Percentiles rank a stretch among this genome's conserved stretches.
Conservation (phyloP, 202 grass and related monocot species). For the Cymbopogon flexuosus region DNA sequence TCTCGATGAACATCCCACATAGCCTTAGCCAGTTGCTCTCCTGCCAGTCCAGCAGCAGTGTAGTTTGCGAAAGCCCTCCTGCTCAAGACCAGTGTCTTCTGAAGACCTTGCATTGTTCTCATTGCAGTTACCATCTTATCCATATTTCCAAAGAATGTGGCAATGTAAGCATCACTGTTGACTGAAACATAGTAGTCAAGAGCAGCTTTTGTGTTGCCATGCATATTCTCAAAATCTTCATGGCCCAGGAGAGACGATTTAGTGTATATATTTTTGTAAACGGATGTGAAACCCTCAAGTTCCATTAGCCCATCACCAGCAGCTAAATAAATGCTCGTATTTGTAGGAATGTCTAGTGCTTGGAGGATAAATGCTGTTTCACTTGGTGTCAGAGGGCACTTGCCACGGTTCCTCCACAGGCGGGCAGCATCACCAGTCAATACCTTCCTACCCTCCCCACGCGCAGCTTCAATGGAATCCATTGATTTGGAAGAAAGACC, state of each 20-base stretch:
- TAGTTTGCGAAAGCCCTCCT: conserved; percentile 74
- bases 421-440: conserved; percentile 58
- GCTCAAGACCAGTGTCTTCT: conserved; percentile 79
- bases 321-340: conserved; percentile 75
- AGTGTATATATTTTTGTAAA: conserved; percentile 71
- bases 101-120: conserved; percentile 64
- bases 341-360: conserved; percentile 62
- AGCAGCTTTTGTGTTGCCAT: conserved; percentile 90
- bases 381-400: conserved; percentile 80
- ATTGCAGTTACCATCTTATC: conserved; percentile 94
- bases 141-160: conserved; percentile 97
- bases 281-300: conserved; percentile 63
- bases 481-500: conserved; percentile 61
- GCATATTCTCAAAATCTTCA: conserved; percentile 90
- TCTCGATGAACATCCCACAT: conserved; percentile 70
- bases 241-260: conserved; percentile 63
- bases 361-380: conserved; percentile 90
- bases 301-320: conserved; percentile 90
- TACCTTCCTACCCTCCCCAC: conserved; percentile 61
- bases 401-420: conserved; percentile 78
- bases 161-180: conserved; percentile 72
- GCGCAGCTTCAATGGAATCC: conserved; percentile 63
- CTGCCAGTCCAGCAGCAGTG: conserved; percentile 48
- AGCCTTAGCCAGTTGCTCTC: conserved; percentile 62
- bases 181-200: conserved; percentile 95